Base-by-base conservation (phyloP, 164 flowering plant genomes). In the Chimonanthus praecox region DNA sequence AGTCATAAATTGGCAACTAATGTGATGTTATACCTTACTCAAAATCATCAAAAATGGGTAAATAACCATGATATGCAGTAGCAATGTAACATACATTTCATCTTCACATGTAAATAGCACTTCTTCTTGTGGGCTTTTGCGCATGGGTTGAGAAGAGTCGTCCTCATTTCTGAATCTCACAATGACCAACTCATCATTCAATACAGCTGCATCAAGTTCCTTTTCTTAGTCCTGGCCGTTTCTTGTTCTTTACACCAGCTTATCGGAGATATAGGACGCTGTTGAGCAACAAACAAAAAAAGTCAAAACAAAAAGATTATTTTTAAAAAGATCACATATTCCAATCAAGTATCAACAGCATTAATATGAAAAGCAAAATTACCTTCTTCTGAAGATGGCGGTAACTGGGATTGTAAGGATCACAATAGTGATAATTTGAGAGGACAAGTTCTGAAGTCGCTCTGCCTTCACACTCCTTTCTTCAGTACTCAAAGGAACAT, bases 81-180 rank as follows among this genome's bases (percentile, higher is more conserved):
- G 49, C 68, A 66, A 66, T 9, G 44, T 20, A 9, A 13, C n/a
- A 13, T n/a, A 96, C 99, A 98, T 90, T 76, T 92, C 98, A 86
- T 96, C 99, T 82, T 96, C 99, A 81, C 97, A 93, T 78, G 95
- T 90, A 77, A 92, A 94, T 68, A 93, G 80, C 79, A 94, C 92
- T 80, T 96, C 99, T 83, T 96, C 99, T 82, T 92, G 94, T 81
- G 90, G 99, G 69, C 92, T 94, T 80, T 89, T 90, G 70, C 97
- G 92, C 99, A 94, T 94, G 80, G 91, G 99, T 82, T 93, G 93
- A 73, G 91, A 93, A 67, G 99, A 95, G 76, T 95, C 89, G 75
- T 94, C 98, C 77, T 94, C 98, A 84, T 95, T 94, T 78, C 97
- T 97, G 21, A 98, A 94, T 71, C 98, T 92, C 64, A 92, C 97